These are phyloP conservation scores for Orbilia blumenaviensis DNA, from an alignment of 2,329 filamentous ascomycete species.

Conservation along the genomic window DNA sequence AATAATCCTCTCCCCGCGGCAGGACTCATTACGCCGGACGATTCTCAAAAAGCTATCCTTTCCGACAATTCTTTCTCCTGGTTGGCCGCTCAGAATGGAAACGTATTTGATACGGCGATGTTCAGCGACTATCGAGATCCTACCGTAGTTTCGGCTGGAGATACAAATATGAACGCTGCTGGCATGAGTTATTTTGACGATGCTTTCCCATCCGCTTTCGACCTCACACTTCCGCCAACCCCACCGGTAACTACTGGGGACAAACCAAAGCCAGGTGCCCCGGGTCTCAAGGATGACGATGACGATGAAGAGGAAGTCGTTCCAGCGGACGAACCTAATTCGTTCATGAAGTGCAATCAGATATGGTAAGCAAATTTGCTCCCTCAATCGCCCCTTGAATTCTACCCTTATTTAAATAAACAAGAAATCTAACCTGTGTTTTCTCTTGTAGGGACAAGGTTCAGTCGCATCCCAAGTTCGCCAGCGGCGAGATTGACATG, in stretches of 20 bases:
- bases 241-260: conserved; percentile 65
- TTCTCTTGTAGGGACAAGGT: conserved; percentile 74
- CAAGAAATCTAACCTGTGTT: conserved; percentile 48
- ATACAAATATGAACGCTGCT: conserved; percentile 75
- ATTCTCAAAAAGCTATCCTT: background rate
- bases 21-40: conserved; percentile 45
- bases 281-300: conserved; percentile 67
- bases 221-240: conserved; percentile 84
- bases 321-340: conserved; percentile 68
- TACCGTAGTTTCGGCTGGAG: conserved; percentile 67
- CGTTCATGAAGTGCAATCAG: conserved; percentile 84
- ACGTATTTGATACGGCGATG: conserved; percentile 81
- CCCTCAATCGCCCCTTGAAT: background rate
- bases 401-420: conserved; percentile 44
- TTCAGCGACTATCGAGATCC: conserved; percentile 93
- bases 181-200: conserved; percentile 77
- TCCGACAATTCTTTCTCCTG: conserved; percentile 59
- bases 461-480: conserved; percentile 69
- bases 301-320: conserved; percentile 74
- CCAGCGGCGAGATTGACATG: conserved; percentile 90
- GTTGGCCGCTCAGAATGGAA: conserved; percentile 71
- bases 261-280: conserved; percentile 54
- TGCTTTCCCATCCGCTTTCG: conserved; percentile 73
- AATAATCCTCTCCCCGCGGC: conserved; percentile 67
- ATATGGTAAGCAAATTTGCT: conserved; percentile 76